A percentile compares a stretch with the other conserved stretches of the same genome.
These are phyloP conservation scores for Protea cynaroides DNA, from an alignment of 164 flowering plant genomes.

Conservation along the genomic window DNA sequence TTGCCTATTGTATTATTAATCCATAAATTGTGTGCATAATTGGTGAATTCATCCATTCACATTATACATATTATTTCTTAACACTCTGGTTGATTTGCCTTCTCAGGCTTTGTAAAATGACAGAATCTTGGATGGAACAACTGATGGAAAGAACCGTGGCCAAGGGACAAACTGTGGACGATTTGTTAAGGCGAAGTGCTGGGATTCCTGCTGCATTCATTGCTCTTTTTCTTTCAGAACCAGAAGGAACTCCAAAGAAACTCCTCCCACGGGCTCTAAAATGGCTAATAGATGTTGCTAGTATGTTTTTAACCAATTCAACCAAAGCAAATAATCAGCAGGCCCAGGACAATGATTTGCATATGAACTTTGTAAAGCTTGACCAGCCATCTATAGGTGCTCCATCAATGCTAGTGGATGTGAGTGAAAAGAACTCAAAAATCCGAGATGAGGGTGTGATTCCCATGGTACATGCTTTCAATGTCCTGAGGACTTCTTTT, in stretches of 20 bases:
- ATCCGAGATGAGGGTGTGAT: slow-evolving; percentile 88
- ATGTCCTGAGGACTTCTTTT: slow-evolving; percentile 87
- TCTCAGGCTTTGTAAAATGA: slow-evolving; percentile 77
- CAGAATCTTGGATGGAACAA: slow-evolving; percentile 97
- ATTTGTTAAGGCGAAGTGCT: slow-evolving; percentile 92
- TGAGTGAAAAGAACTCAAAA: slow-evolving; percentile 44
- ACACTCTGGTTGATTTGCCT: not conserved
- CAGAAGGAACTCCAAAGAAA: slow-evolving; percentile 93
- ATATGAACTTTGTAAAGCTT: slow-evolving; percentile 10
- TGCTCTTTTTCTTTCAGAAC: slow-evolving; percentile 94
- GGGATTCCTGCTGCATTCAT: slow-evolving; percentile 97
- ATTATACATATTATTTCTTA: not conserved
- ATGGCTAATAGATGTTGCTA: slow-evolving; percentile 82
- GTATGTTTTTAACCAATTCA: slow-evolving; percentile 30
- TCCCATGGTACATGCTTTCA: slow-evolving; percentile 97
- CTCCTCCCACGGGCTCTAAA: slow-evolving; percentile 82
- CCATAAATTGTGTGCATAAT: not conserved
- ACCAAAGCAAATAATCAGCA: slow-evolving; percentile 13
- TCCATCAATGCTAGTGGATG: slow-evolving; percentile 14
- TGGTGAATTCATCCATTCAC: not conserved
- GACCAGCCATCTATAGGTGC: slow-evolving; percentile 11
- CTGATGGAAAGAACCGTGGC: slow-evolving; percentile 89
- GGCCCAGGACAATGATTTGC: slow-evolving; percentile 5
- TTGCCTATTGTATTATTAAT: not conserved
- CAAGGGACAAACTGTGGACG: slow-evolving; percentile 88